Conservation (phyloP, 2,329 filamentous ascomycete species). For the Trichophyton rubrum region DNA sequence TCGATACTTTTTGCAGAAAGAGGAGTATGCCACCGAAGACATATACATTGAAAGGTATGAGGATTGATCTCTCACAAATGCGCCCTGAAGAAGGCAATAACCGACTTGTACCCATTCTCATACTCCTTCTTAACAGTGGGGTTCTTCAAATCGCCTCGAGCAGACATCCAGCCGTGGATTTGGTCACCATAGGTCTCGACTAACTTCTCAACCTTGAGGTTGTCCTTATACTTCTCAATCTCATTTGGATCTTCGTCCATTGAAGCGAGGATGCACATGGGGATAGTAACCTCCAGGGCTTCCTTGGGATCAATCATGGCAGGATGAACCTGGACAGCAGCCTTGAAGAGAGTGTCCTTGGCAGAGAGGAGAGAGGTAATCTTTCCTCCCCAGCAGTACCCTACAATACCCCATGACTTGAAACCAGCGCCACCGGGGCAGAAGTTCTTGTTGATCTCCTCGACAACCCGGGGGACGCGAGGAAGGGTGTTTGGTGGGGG, state of each 20-base stretch:
- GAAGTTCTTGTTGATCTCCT: conserved; percentile 39
- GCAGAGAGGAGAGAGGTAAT: conserved; percentile 41
- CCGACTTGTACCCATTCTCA: conserved; percentile 22
- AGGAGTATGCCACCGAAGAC: neutral
- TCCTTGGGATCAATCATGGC: conserved; percentile 45
- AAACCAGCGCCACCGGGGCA: conserved; percentile 28
- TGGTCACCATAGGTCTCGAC: conserved; percentile 24
- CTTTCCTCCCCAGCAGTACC: conserved; percentile 43
- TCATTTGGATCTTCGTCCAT: conserved; percentile 41
- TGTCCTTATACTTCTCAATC: conserved; percentile 20
- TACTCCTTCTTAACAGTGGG: conserved; percentile 21
- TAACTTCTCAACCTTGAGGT: conserved; percentile 18
- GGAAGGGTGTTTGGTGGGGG: conserved; percentile 46
- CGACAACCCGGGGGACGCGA: conserved; percentile 43
- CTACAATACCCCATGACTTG: conserved; percentile 47
- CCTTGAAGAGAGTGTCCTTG: conserved; percentile 40
- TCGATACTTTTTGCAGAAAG: neutral
- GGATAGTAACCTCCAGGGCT: conserved; percentile 40
- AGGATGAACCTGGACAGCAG: conserved; percentile 40
- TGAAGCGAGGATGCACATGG: conserved; percentile 41
- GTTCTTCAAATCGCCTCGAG: conserved; percentile 19
- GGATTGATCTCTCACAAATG: conserved; percentile 16
- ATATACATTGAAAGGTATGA: neutral
- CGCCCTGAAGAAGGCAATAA: conserved; percentile 20
- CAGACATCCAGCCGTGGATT: conserved; percentile 27